Evolutionary conservation across 108 stramenopile genomes (phyloP), one percentile per base, ranked within the genome.

Genomic region (Stephanodiscus triporus): DNA sequence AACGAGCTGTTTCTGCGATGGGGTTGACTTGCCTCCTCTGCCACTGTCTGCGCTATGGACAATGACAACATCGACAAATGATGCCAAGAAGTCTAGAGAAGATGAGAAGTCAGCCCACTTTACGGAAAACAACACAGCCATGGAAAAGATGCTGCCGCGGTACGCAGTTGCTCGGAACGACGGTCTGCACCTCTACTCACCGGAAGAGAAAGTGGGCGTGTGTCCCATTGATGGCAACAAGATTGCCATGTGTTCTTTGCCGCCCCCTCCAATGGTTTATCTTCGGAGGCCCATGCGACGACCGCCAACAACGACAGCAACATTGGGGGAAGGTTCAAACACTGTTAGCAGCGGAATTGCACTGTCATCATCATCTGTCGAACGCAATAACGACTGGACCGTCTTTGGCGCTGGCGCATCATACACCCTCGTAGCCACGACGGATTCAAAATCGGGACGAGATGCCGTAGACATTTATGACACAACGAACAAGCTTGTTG

Each of bases 381-480:
- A 13, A 42, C 40, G 10, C 40, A 49, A n/a, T 34, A 53, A 7
- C 38, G 42, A 74, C 66, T 23, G 24, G 6, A 29, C 59, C 19
- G 26, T 51, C 48, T 27, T 37, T 17, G 74, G 59, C 26, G 57
- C 57, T 43, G 86, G 88, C 16, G 87, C 87, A n/a, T 80, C 86
- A 9, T 91, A 92, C 70, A 74, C 85, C 27, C 67, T 95, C 30
- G 85, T 95, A 13, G 88, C 94, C 38, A 87, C 94, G 16, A 91
- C 89, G 5, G 94, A 95, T 73, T 43, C 70, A 50, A 95, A 95
- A 42, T 91, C 91, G 0, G 76, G 84, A n/a, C 81, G 94, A 22
- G 94, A 95, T 75, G 89, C 91, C 8, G 86, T 95, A 4, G 94
- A 95, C 63, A 75, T 95, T 16, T 95, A 95, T 59, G 94, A 95